Evolutionary conservation across 352 stramenopile genomes (phyloP).

Genomic region (Phytopythium sindhum): DNA sequence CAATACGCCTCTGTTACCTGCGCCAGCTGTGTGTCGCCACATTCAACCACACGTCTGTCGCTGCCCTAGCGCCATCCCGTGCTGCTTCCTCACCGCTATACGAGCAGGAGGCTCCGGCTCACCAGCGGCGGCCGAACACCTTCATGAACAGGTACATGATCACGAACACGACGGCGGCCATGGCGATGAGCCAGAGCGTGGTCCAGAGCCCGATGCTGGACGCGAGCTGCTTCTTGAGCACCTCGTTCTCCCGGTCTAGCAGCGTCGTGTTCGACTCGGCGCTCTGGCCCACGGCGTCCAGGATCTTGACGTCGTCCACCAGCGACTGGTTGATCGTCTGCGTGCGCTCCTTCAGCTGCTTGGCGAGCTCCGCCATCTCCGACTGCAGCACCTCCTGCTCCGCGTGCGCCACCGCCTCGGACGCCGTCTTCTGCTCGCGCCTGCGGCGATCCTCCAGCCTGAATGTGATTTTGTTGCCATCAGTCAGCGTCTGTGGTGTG

Average conservation of each 20-base stretch:
- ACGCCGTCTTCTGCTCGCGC: slow-evolving; percentile 24
- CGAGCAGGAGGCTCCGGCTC: not conserved
- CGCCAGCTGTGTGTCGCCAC: too few relatives aligned
- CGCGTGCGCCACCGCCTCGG: slow-evolving; percentile 42
- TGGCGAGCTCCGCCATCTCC: slow-evolving; percentile 71
- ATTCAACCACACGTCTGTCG: not conserved
- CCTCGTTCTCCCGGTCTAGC: slow-evolving; percentile 57
- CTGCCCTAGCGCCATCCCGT: too few relatives aligned
- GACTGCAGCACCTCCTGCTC: slow-evolving; percentile 71
- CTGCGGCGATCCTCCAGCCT: slow-evolving; percentile 36
- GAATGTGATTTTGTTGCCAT: not conserved
- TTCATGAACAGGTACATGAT: slow-evolving; percentile 81
- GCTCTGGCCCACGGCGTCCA: slow-evolving; percentile 68
- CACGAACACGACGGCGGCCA: slow-evolving; percentile 58
- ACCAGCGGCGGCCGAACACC: slow-evolving; percentile 60
- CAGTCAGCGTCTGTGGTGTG: not conserved
- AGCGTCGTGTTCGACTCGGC: slow-evolving; percentile 62
- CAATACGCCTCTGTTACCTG: too few relatives aligned
- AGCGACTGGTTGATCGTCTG: slow-evolving; percentile 75
- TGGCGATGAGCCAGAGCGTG: slow-evolving; percentile 62
- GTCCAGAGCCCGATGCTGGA: slow-evolving; percentile 78
- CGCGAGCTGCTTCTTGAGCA: slow-evolving; percentile 59
- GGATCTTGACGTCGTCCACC: slow-evolving; percentile 65
- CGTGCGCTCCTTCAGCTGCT: slow-evolving; percentile 68
- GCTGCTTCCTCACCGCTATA: too few relatives aligned